Evolutionary conservation across 805 yeast species (phyloP), one percentile per base, ranked within the genome.

Genomic region (Saturnispora silvae): DNA sequence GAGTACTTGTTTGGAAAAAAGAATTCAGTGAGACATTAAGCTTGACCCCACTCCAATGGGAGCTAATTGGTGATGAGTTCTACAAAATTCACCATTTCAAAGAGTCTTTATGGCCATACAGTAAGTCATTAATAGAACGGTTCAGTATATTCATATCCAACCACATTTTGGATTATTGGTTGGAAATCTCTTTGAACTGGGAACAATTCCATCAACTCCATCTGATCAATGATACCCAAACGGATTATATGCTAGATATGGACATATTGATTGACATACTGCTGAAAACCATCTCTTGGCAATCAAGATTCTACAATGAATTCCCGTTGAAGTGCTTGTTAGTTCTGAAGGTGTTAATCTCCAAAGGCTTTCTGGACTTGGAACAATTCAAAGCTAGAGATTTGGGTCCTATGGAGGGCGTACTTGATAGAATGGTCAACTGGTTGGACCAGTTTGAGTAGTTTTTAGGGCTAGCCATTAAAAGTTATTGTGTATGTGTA

Each of bases 41-140:
- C 38, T 77, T 75, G 46, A 71, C 77, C 49, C 80, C 82, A 0
- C 52, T 80, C 19, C 85, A 81, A 51, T 81, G 89, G 89, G 81
- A 77, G 48, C 57, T 80, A 44, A 62, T 80, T 32, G 89, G 87
- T 0, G 57, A 72, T 6, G 66, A 78, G 16, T 60, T 70, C 23
- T 55, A 60, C 34, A 61, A 72, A 44, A 64, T 70, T 1, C 67
- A 65, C 46, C 64, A 68, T 43, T 71, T 54, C 50, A 63, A 61
- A 33, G 67, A 68, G 32, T 68, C 70, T 1, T 52, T 71, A 25
- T 63, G 77, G 14, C 75, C 81, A 4, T 59, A 73, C 45, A 59
- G 70, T 40, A 72, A 77, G 0, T 63, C 79, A 4, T 46, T 69
- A 6, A 65, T 64, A 44, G 76, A 75, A 3, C 67, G 74, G n/a